A percentile compares a stretch with the other conserved stretches of the same genome.
phyloP scores from a whole-genome alignment of 208 protist genomes.

The Crithidia bombi region DNA sequence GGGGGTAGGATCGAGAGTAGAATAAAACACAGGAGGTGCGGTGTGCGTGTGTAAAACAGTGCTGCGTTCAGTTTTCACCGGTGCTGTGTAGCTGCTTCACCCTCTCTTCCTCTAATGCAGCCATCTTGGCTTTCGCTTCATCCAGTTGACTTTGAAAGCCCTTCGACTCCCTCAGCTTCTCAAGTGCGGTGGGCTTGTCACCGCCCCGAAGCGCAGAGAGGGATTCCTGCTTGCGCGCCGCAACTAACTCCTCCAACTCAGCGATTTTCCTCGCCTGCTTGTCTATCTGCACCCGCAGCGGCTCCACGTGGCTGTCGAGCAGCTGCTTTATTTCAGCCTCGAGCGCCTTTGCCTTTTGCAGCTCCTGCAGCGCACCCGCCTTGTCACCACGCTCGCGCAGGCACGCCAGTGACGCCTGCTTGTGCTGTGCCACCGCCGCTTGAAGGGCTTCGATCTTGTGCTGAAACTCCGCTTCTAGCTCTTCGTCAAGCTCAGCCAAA shows the following conservation, averaged over 20 bases:
- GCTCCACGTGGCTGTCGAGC: conserved; percentile 27
- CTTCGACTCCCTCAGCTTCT: conserved; percentile 44
- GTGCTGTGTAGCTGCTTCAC: conserved; percentile 27
- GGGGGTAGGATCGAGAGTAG: too few relatives aligned
- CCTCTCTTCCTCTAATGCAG: conserved; percentile 19
- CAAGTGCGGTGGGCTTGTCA: conserved; percentile 43
- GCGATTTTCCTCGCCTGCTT: conserved; percentile 24
- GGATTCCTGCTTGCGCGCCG: conserved; percentile 40
- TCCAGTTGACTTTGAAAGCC: conserved; percentile 37
- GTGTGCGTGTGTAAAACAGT: too few relatives aligned
- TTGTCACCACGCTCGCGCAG: conserved; percentile 34
- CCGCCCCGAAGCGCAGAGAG: conserved; percentile 30
- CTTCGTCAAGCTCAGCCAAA: conserved; percentile 43
- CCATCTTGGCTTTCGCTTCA: conserved; percentile 21
- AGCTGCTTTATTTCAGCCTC: conserved; percentile 32
- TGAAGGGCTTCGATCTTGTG: conserved; percentile 27
- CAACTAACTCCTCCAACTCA: conserved; percentile 33
- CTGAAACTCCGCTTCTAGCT: conserved; percentile 43
- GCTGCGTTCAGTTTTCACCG: conserved; percentile 1
- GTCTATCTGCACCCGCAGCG: conserved; percentile 36
- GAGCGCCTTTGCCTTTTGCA: conserved; percentile 36
- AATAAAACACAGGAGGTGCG: too few relatives aligned
- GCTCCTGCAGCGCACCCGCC: conserved; percentile 26
- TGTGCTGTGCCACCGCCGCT: conserved; percentile 26
- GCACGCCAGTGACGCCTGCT: conserved; percentile 22